Percentiles rank a stretch among this genome's conserved stretches.
These are phyloP conservation scores for Coccinonectria pachysandricola DNA, from an alignment of 2,329 filamentous ascomycete species.

Conservation along the genomic window DNA sequence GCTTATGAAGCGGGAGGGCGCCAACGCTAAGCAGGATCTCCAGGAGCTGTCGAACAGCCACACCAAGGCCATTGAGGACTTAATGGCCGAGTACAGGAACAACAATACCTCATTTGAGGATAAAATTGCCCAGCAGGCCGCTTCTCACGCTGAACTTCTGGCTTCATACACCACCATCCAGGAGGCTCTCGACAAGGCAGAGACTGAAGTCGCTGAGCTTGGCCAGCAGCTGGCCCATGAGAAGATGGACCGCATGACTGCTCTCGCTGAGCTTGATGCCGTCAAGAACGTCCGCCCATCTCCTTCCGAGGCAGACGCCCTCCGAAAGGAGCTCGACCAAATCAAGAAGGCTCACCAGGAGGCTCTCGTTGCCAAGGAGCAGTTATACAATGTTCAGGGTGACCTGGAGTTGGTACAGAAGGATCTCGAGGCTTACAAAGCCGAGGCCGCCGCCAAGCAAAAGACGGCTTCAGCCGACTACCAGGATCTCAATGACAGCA, in stretches of 20 bases:
- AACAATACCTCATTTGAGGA: constrained; percentile 25
- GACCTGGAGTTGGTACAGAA: constrained; percentile 40
- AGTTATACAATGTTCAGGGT: constrained; percentile 21
- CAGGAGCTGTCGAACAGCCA: constrained; percentile 30
- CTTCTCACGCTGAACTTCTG: constrained; percentile 26
- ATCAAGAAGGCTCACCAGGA: constrained; percentile 38
- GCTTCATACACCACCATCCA: constrained; percentile 28
- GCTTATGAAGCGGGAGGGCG: constrained; percentile 28
- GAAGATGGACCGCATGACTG: constrained; percentile 50
- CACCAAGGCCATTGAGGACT: constrained; percentile 29
- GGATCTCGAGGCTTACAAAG: constrained; percentile 42
- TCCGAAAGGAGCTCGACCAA: constrained; percentile 39
- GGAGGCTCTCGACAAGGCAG: constrained; percentile 32
- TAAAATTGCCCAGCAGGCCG: constrained; percentile 25
- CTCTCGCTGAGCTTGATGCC: constrained; percentile 51
- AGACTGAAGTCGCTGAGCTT: constrained; percentile 39
- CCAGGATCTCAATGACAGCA: constrained; percentile 52
- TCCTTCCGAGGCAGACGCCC: constrained; percentile 41
- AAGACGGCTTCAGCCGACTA: constrained; percentile 52
- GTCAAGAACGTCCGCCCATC: constrained; percentile 45
- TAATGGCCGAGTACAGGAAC: constrained; percentile 29
- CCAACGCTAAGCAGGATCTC: constrained; percentile 31
- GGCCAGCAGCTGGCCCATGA: constrained; percentile 45
- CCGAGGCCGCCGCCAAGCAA: constrained; percentile 38
- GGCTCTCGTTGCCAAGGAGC: constrained; percentile 28